These are phyloP conservation scores for Nakaseomyces delphensis DNA, from an alignment of 1,139 yeast genomes.

Conservation along the genomic window DNA sequence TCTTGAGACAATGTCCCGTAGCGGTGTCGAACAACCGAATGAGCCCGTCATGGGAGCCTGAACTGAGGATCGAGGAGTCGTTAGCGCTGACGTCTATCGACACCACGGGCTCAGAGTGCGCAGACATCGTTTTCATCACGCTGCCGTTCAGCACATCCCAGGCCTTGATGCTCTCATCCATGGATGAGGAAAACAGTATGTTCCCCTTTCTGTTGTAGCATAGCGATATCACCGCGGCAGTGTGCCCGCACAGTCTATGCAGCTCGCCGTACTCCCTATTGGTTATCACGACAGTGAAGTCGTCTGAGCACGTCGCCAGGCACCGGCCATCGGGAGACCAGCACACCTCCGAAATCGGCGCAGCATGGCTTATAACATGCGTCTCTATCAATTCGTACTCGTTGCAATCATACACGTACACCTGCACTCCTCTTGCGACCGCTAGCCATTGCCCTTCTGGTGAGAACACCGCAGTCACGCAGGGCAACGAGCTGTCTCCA, in stretches of 20 bases:
- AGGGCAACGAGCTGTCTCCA: not conserved
- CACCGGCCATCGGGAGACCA: constrained; percentile 73
- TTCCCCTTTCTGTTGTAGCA: constrained; percentile 69
- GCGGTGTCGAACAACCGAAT: constrained; percentile 79
- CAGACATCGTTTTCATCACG: constrained; percentile 72
- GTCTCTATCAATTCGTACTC: constrained; percentile 23
- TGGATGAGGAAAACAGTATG: constrained; percentile 68
- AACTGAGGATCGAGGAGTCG: constrained; percentile 75
- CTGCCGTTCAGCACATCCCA: constrained; percentile 79
- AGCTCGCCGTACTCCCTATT: constrained; percentile 45
- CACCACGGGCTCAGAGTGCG: constrained; percentile 88
- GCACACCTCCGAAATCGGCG: constrained; percentile 24
- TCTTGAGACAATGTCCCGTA: constrained; percentile 85
- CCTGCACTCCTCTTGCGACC: constrained; percentile 39
- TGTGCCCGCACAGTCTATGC: constrained; percentile 65
- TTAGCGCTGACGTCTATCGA: constrained; percentile 56
- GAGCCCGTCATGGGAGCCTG: constrained; percentile 87
- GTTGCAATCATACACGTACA: constrained; percentile 38
- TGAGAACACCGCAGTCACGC: constrained; percentile 24
- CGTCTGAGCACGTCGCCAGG: constrained; percentile 83
- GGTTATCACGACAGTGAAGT: constrained; percentile 72
- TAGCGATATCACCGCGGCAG: constrained; percentile 74
- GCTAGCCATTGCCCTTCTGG: constrained; percentile 63
- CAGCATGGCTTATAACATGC: constrained; percentile 23
- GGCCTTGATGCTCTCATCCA: constrained; percentile 82